Evolutionary conservation across 2,329 filamentous ascomycete genomes (phyloP), one percentile per base, ranked within the genome.

Genomic region (Tolypocladium album): DNA sequence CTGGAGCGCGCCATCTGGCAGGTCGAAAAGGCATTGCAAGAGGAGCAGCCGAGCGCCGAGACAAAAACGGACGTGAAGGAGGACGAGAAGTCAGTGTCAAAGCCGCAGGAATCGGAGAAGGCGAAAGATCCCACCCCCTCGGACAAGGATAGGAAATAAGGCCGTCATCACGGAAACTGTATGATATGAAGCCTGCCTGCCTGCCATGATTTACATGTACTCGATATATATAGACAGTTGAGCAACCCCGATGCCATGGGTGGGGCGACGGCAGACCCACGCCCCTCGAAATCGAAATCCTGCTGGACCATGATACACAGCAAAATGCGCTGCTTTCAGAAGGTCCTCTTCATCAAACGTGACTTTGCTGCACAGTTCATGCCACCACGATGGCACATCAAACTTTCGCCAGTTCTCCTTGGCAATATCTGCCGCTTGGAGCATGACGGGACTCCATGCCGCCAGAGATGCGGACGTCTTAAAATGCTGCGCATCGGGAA

Each of bases 1-100:
- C 79, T 92, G 0, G 88, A 92, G 68, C 78, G 89, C 52, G 89
- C 89, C 6, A 85, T 91, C 61, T 86, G 86, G 78, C 89, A 93
- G 72, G 86, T 92, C 2, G 80, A 86, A 66, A 76, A 72, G 52
- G 75, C 76, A 20, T 74, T 82, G 59, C 67, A 71, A 58, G 75
- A 78, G 53, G 74, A 76, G 24, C 74, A 72, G 47, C 58, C 40
- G 55, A 62, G 8, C 62, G 65, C 34, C 59, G 64, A 50, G 59
- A 64, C 39, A 53, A 38, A 53, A 13, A 42, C 42, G 20, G 52
- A 31, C 20, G 45, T 57, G 24, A 1, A 39, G 31, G 39, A 39
- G 3, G 22, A n/a, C 24, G 58, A 56, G n/a, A 52, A 55, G 31
- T 20, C 31, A 12, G 20, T 15, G n/a, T n/a, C 47, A 15, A 34